Base-by-base conservation (phyloP, 768 basidiomycete species). In the Auricularia sp. region DNA sequence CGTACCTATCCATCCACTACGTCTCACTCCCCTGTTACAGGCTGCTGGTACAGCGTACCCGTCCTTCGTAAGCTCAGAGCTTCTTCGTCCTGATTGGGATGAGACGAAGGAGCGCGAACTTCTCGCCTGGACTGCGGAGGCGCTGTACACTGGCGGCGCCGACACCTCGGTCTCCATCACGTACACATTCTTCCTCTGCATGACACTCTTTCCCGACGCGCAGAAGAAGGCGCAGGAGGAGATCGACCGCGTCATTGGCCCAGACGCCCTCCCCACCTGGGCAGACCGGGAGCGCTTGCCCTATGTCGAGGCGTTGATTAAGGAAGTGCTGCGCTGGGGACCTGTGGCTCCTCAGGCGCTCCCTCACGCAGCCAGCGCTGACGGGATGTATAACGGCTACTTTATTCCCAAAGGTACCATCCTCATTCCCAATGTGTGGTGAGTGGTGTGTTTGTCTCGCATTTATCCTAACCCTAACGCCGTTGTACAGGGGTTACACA, bases 341-440 rank as follows among this genome's bases (percentile, higher is more conserved):
- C 70, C 72, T 1, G 69, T 68, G 8, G 58, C 62, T 8, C 71
- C 72, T 23, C 75, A 6, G 77, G 79, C 77, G 62, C 76, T 80
- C 0, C 80, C 81, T 16, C 82, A 84, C 66, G 72, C 74, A 4
- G 77, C 79, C 1, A 72, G 72, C 39, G 77, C 82, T 67, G 82
- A 83, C 64, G 77, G 78, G 58, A 70, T 71, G 0, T 39, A 72
- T 75, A 36, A 72, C 78, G 81, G 79, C 6, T 81, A 80, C 65
- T 72, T 77, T 33, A 77, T 84, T 54, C 82, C 83, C n/a, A 82
- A 83, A 67, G 78, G 76, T 8, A 68, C 80, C 0, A 70, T 81
- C 42, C 77, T 83, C 61, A 67, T 82, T 51, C 71, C 74, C 5
- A 84, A 84, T 63, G 71, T 81, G 42, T 83, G 81, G 83, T 77